Evolutionary conservation across 164 flowering plant genomes (phyloP).

Genomic region (Stephania cephalantha): DNA sequence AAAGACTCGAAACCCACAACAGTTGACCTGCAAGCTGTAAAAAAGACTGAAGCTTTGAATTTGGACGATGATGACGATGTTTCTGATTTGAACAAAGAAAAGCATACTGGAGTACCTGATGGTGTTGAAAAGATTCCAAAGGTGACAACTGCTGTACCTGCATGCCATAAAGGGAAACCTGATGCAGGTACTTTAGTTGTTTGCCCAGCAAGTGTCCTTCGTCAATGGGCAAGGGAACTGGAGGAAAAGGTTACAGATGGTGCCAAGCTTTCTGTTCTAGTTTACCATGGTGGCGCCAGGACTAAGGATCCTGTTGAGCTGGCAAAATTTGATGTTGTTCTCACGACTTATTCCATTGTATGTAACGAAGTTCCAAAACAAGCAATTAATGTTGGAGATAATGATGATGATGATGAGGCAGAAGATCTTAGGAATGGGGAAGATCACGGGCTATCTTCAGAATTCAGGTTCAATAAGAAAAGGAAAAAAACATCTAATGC

Average conservation of each 20-base stretch:
- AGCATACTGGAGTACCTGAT: constrained; percentile 29
- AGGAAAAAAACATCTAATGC: constrained; percentile 40
- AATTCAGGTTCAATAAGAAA: constrained; percentile 53
- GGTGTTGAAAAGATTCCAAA: constrained; percentile 26
- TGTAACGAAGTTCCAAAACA: constrained; percentile 95
- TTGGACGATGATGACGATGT: constrained; percentile 72
- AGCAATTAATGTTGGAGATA: constrained; percentile 30
- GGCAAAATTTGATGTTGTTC: constrained; percentile 86
- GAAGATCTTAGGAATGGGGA: constrained; percentile 52
- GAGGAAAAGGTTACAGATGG: constrained; percentile 69
- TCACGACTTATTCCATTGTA: constrained; percentile 91
- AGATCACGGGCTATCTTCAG: constrained; percentile 55
- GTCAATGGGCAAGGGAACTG: constrained; percentile 93
- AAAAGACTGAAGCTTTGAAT: constrained; percentile 58
- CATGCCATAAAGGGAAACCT: constrained; percentile 49
- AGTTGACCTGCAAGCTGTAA: constrained; percentile 21
- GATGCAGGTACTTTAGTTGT: constrained; percentile 92
- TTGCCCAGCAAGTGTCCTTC: constrained; percentile 93
- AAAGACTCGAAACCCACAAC: constrained; percentile 44
- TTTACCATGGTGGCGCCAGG: constrained; percentile 86
- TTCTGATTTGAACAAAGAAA: constrained; percentile 26
- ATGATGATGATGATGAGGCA: constrained; percentile 84
- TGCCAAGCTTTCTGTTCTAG: constrained; percentile 57
- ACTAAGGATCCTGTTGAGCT: constrained; percentile 72
- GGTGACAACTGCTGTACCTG: constrained; percentile 27